Evolutionary conservation across 192 early-diverging fungal species (phyloP), one percentile per base, ranked within the genome.

Genomic region (Backusella parvicylindrica): DNA sequence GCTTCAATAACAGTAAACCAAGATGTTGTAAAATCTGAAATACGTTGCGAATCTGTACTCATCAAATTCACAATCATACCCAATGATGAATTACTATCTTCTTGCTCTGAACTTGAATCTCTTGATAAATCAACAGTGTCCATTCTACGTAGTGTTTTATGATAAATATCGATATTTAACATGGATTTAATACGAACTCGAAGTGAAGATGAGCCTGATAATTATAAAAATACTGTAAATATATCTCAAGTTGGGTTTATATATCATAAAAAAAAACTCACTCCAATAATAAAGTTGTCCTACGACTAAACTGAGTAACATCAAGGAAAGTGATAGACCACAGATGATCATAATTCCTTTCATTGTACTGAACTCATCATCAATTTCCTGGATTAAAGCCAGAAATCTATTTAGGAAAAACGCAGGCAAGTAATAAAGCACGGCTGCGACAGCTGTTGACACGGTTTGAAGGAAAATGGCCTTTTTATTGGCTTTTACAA

Each of bases 61-160:
- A 85, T 84, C 16, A 86, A 50, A 66, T 78, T 83, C 21, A 77
- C 77, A 72, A 86, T 84, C 4, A 73, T 79, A 64, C 83, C 83
- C 5, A 73, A 76, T n/a, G 56, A 72, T 1, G 76, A 68, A 11
- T 28, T 69, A n/a, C 53, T 66, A 53, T 81, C 77, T 15, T 81
- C 82, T 11, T 82, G 75, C 2, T 83, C 72, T 6, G 68, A 79
- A 26, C 69, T 71, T 41, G 83, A 79, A 21, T 84, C 85, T 2
- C 79, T 76, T 3, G 70, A 79, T 9, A 64, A 74, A 4, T 77
- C 85, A 30, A 82, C 77, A 70, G 85, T 85, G 77, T 89, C 85
- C 75, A 85, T 81, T 26, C 90, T 86, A 23, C 82, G 83, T 26
- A 92, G 80, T 18, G 89, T 87, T 71, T 91, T 92, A n/a, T 81